phyloP scores from a whole-genome alignment of 177 flowering plant genomes.

The Tripterygium wilfordii region DNA sequence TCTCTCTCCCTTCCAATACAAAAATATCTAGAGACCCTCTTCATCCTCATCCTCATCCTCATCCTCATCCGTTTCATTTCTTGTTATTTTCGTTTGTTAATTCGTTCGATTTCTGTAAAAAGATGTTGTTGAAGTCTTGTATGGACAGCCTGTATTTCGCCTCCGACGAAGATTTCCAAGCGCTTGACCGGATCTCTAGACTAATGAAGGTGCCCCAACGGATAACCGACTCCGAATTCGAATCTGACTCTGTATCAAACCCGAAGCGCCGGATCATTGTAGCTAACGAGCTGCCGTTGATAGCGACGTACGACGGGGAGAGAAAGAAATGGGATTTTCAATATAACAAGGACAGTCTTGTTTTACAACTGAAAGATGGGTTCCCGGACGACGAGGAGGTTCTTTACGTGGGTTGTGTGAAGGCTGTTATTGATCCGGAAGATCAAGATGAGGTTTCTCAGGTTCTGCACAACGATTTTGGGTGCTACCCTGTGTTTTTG shows the following conservation, averaged over 20 bases:
- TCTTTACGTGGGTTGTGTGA: constrained; percentile 19
- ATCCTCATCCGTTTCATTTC: too few relatives aligned
- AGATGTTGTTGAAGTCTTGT: constrained; percentile 28
- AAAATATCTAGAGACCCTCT: too few relatives aligned
- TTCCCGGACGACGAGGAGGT: constrained; percentile 13
- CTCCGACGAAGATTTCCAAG: constrained; percentile 21
- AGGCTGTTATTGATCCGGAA: constrained; percentile 7
- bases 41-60: too few relatives aligned
- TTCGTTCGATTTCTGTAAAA: too few relatives aligned
- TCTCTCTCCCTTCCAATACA: too few relatives aligned
- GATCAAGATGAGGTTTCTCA: constrained; percentile 18
- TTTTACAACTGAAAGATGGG: constrained; percentile 18
- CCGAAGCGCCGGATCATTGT: constrained; percentile 17
- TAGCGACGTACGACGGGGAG: neutral
- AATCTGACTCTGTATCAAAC: neutral
- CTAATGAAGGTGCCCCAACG: constrained; percentile 26
- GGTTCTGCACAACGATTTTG: constrained; percentile 10
- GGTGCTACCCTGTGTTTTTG: constrained; percentile 23
- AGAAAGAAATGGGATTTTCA: constrained; percentile 14
- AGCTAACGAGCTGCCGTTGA: constrained; percentile 24
- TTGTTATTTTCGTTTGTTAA: too few relatives aligned
- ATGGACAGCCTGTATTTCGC: constrained; percentile 19
- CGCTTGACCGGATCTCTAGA: constrained; percentile 19
- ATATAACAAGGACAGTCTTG: constrained; percentile 14
- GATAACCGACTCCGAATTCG: constrained; percentile 18